Evolutionary conservation across 768 basidiomycete genomes (phyloP).

Genomic region (Cystobasidium ongulense): DNA sequence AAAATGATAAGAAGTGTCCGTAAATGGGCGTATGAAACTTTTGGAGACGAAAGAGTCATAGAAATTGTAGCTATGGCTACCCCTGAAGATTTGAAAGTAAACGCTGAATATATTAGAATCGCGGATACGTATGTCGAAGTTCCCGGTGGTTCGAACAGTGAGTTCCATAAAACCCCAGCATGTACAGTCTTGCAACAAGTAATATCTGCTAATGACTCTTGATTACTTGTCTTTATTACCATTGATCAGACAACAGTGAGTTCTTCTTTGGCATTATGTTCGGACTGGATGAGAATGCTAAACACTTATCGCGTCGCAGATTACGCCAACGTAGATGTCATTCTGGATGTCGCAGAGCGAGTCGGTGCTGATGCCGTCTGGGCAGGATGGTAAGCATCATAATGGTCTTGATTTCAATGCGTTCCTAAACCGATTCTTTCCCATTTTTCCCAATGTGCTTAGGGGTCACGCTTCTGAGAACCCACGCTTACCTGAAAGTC

Average conservation of each 20-base stretch:
- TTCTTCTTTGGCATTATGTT: background rate
- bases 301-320: constrained; percentile 43
- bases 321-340: constrained; percentile 98
- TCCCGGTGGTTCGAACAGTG: constrained; percentile 95
- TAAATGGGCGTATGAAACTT: constrained; percentile 99
- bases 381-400: constrained; percentile 72
- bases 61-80: constrained; percentile 99
- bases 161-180: too few species aligned
- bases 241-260: background rate
- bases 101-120: constrained; percentile 99
- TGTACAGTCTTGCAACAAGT: too few species aligned
- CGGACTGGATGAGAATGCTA: background rate
- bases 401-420: background rate
- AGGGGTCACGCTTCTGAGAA: constrained; percentile 97
- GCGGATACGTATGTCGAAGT: constrained; percentile 98
- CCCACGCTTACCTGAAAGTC: constrained; percentile 85
- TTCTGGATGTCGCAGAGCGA: constrained; percentile 94
- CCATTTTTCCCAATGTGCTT: background rate
- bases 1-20: constrained; percentile 98
- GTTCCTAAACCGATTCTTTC: background rate
- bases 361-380: constrained; percentile 97
- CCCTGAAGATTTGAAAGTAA: constrained; percentile 95
- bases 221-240: background rate
- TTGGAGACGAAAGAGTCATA: constrained; percentile 87
- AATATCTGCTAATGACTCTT: background rate